phyloP scores from a whole-genome alignment of 768 basidiomycete species.

The Hericium coralloides region DNA sequence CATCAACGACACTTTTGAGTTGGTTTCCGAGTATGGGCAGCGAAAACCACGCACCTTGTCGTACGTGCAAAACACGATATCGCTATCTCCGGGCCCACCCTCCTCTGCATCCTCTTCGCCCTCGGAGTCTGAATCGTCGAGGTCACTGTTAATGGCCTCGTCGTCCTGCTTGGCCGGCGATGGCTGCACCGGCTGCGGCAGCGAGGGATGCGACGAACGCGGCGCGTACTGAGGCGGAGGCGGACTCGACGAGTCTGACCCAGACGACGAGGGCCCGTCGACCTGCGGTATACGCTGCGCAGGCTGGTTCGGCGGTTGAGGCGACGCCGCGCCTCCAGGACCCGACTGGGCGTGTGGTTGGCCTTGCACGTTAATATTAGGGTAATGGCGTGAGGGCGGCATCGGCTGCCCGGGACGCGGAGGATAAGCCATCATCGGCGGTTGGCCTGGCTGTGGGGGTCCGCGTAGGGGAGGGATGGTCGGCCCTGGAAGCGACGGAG shows the following conservation, averaged over 20 bases:
- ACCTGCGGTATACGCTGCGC: slow-evolving; percentile 56
- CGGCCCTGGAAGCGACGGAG: slow-evolving; percentile 59
- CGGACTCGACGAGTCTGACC: slow-evolving; percentile 65
- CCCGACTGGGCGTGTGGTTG: slow-evolving; percentile 9
- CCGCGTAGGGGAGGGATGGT: slow-evolving; percentile 39
- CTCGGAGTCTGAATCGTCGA: slow-evolving; percentile 92
- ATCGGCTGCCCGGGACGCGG: slow-evolving; percentile 23
- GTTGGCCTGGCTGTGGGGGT: slow-evolving; percentile 44
- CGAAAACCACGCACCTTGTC: slow-evolving; percentile 64
- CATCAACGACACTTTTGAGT: slow-evolving; percentile 3
- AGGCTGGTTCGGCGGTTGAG: slow-evolving; percentile 6
- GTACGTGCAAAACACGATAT: slow-evolving; percentile 97
- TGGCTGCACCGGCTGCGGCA: slow-evolving; percentile 50
- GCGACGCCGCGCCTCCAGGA: not conserved
- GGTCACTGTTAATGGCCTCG: slow-evolving; percentile 92
- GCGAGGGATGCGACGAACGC: slow-evolving; percentile 61
- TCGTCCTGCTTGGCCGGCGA: slow-evolving; percentile 36
- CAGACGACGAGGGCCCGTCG: slow-evolving; percentile 66
- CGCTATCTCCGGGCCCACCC: slow-evolving; percentile 62
- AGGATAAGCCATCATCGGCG: slow-evolving; percentile 48
- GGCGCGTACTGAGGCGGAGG: slow-evolving; percentile 54
- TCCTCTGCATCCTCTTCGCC: slow-evolving; percentile 79
- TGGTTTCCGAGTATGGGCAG: not conserved
- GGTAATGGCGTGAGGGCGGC: slow-evolving; percentile 9
- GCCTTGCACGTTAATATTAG: slow-evolving; percentile 7